Evolutionary conservation across 306 rosid genomes (phyloP).

Genomic region (Urtica urens): DNA sequence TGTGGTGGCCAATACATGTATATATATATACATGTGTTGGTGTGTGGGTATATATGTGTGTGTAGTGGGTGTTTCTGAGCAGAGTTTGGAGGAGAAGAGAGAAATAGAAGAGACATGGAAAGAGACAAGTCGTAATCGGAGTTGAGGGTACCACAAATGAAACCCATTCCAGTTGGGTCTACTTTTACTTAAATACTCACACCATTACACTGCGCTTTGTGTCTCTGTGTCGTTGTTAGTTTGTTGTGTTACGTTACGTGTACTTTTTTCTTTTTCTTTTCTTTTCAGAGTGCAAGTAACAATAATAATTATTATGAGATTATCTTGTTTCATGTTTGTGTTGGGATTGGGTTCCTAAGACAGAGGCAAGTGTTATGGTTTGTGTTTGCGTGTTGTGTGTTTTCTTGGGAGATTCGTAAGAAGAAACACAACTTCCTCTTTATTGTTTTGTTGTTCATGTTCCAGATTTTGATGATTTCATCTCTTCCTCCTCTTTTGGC

Average conservation of each 20-base stretch:
- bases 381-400: neutral
- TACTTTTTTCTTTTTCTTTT: neutral
- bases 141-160: slow-evolving; percentile 26
- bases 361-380: slow-evolving; percentile 19
- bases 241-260: too few species aligned
- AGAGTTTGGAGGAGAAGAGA: too few species aligned
- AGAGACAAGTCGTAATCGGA: slow-evolving; percentile 38
- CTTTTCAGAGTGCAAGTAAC: neutral
- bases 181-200: neutral
- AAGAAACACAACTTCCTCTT: neutral
- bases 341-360: slow-evolving; percentile 18
- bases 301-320: neutral
- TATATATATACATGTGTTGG: too few species aligned
- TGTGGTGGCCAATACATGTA: neutral
- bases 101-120: slow-evolving; percentile 45
- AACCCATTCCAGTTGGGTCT: slow-evolving; percentile 30
- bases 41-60: too few species aligned
- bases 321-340: neutral
- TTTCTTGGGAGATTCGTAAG: neutral
- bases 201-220: slow-evolving; percentile 21
- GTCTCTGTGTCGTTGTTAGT: too few species aligned
- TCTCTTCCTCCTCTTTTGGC: neutral
- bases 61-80: neutral
- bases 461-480: slow-evolving; percentile 1
- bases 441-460: neutral